Percentiles rank a stretch among this genome's conserved stretches.
Conservation (phyloP, 192 early-diverging fungal species). For the Backusella morwellensis region DNA sequence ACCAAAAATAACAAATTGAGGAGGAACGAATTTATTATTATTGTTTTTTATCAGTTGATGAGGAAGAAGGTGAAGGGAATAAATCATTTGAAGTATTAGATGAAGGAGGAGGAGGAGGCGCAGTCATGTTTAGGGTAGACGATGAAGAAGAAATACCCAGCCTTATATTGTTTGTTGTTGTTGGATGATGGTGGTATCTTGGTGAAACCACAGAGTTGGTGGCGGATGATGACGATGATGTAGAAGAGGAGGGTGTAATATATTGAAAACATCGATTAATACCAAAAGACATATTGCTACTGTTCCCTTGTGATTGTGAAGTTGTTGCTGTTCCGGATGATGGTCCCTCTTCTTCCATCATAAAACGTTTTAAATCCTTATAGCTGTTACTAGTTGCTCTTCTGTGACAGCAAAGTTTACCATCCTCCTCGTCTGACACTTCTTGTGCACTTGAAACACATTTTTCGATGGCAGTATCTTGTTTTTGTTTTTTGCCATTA, state of each 20-base stretch:
- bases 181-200: background rate
- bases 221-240: background rate
- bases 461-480: background rate
- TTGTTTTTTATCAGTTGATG: background rate
- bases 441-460: background rate
- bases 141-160: conserved; percentile 4
- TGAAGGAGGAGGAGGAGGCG: background rate
- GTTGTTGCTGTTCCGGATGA: background rate
- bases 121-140: background rate
- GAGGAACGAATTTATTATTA: background rate
- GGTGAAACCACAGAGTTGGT: background rate
- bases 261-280: conserved; percentile 1
- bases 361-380: background rate
- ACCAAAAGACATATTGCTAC: background rate
- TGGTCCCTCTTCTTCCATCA: background rate
- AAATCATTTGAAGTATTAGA: background rate
- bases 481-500: background rate
- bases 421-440: background rate
- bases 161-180: conserved; percentile 2
- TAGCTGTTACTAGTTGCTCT: background rate
- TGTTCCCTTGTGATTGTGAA: background rate
- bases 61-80: conserved; percentile 6
- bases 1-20: background rate
- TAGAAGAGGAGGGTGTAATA: background rate
- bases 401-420: background rate